Evolutionary conservation across 345 rosid species (phyloP).

Genomic region (Bretschneidera sinensis): DNA sequence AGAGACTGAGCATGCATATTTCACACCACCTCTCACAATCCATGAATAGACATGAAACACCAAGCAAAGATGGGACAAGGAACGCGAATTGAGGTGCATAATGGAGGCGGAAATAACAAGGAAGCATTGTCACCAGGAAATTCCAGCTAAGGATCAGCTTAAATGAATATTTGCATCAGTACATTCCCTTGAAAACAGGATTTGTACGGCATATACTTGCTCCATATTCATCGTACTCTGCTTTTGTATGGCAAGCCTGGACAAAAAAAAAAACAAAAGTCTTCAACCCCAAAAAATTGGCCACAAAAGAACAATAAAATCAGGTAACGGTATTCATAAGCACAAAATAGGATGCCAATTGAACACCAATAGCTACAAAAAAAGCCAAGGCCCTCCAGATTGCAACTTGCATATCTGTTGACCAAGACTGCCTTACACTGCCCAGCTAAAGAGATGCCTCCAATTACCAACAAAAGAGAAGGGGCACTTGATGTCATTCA

Average conservation of each 20-base stretch:
- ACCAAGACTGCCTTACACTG: too few relatives aligned
- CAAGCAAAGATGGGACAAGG: constrained; percentile 2
- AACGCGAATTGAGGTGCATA: background rate
- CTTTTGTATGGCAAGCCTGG: constrained; percentile 98
- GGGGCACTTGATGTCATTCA: too few relatives aligned
- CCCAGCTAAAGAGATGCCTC: too few relatives aligned
- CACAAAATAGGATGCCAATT: too few relatives aligned
- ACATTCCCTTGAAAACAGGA: constrained; percentile 99
- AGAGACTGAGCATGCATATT: constrained; percentile 6
- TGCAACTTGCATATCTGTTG: too few relatives aligned
- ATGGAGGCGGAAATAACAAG: constrained; percentile 6
- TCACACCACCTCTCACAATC: constrained; percentile 12
- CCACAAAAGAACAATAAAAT: background rate
- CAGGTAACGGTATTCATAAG: background rate
- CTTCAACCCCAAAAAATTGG: background rate
- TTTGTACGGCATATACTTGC: constrained; percentile 99
- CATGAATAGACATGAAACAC: constrained; percentile 8
- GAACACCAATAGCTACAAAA: too few relatives aligned
- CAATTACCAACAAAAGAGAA: too few relatives aligned
- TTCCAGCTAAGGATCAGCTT: constrained; percentile 2
- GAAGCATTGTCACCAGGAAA: constrained; percentile 2
- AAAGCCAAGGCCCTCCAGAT: too few relatives aligned
- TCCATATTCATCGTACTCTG: constrained; percentile 93
- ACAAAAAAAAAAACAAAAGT: background rate
- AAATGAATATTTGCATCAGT: constrained; percentile 30